Evolutionary conservation across 2,329 filamentous ascomycete species (phyloP), one percentile per base, ranked within the genome.

Genomic region (Aspergillus cejpii): DNA sequence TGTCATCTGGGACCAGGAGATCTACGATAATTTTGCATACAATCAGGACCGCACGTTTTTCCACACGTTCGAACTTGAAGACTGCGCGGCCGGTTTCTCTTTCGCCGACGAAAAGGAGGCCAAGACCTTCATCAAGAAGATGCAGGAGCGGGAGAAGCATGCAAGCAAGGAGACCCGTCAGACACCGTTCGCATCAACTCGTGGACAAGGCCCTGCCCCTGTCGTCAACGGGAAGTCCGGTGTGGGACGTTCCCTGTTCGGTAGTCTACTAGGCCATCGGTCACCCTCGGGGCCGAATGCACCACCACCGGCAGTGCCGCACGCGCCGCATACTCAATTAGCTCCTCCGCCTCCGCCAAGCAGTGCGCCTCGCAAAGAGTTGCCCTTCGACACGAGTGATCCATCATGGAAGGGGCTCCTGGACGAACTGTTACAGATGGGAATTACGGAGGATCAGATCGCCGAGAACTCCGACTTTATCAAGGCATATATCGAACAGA

Each of bases 41-140:
- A 95, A 96, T 70, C 91, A 96, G 63, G 92, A 98, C 66, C 84
- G 92, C 50, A 91, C 87, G 48, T 98, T 96, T 71, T 98, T 98
- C 71, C 90, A 97, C 69, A 89, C 87, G 5, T 98, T 98, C 64
- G 92, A 98, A 71, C 78, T 95, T 44, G 90, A 97, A 68, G 83
- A 94, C 52, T 97, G 89, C 60, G 73, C 94, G 49, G 92, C 89
- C 5, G 92, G 84, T 0, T 72, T 98, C 48, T 95, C 88, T 19
- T 98, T 98, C 61, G 83, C 85, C 49, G 92, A 97, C 66, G 92
- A 97, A 73, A 97, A 96, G 69, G 92, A 98, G 72, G 92, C 92
- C 26, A 94, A 87, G 70, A 86, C 87, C 47, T 97, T 98, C 72
- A 84, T 90, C 69, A 95, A 96, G 77, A 97, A 96, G 75, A 87